Evolutionary conservation across 495 filamentous ascomycete species (phyloP).

Genomic region (Penicillium robsamsonii): DNA sequence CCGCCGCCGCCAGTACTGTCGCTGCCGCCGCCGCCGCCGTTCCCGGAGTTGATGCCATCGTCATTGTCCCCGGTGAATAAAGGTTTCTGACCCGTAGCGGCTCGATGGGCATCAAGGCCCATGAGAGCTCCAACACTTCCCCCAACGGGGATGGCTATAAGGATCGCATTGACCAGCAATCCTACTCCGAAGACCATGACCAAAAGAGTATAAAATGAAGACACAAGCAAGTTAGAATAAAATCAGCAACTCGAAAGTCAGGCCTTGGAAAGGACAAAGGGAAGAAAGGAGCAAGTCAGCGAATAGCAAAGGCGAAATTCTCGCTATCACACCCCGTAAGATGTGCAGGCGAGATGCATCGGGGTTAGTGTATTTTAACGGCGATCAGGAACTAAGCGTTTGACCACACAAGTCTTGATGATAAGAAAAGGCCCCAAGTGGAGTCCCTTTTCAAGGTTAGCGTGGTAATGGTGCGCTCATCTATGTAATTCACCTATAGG

Average conservation of each 20-base stretch:
- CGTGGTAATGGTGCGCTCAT: constrained; percentile 1
- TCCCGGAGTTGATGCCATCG: neutral
- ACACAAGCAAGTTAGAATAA: neutral
- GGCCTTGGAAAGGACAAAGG: neutral
- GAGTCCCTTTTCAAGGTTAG: neutral
- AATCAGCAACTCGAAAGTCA: neutral
- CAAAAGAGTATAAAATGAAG: neutral
- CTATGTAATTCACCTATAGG: neutral
- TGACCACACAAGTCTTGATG: neutral
- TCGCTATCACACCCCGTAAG: constrained; percentile 3
- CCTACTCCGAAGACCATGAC: constrained; percentile 18
- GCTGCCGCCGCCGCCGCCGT: constrained; percentile 2
- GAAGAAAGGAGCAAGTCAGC: neutral
- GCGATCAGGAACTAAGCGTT: constrained; percentile 7
- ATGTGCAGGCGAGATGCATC: constrained; percentile 1
- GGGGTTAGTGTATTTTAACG: constrained; percentile 2
- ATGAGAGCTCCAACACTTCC: constrained; percentile 36
- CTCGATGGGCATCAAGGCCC: constrained; percentile 39
- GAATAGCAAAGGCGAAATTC: constrained; percentile 7
- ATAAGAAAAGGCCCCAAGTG: constrained; percentile 2
- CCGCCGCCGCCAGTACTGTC: constrained; percentile 8
- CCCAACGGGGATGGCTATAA: constrained; percentile 41
- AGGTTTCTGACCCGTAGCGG: constrained; percentile 27
- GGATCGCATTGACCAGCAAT: constrained; percentile 36
- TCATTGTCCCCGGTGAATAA: constrained; percentile 22